Evolutionary conservation across 345 rosid genomes (phyloP), one percentile per base, ranked within the genome.

Genomic region (Xanthoceras sorbifolium): DNA sequence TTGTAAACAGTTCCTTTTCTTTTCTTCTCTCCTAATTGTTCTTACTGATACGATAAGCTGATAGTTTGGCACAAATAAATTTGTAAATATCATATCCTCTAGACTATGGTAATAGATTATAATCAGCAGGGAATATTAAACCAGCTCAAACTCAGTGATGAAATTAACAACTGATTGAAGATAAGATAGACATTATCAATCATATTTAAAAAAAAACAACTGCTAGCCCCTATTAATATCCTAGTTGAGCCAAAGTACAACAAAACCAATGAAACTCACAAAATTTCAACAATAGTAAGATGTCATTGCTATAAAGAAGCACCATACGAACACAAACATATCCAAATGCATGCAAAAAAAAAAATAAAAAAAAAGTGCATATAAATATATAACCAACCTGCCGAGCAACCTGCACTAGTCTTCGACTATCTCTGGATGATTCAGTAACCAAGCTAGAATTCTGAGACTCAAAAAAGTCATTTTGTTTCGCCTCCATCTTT

Each of bases 361-460:
- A 5, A 73, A 5, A 67, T 3, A 50, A 14, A 23, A 54, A 59
- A 44, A 40, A 63, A 54, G 38, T 54, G 40, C 25, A 54, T 38
- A 2, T 57, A 63, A 38, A 69, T 18, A 50, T 15, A 64, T 66
- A 71, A 82, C 87, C 63, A 80, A 88, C 97, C 97, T 93, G 88
- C 71, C 75, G 82, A 77, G 88, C 88, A 80, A 85, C 86, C 70
- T 86, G 89, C 25, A 84, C 87, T 36, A 85, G 75, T 59, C 86
- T 82, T 68, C 86, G 78, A 77, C 77, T 80, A 78, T 83, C 88
- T 65, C 81, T 59, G 76, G 91, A 79, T 67, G 93, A 86, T 84
- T 87, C 91, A 79, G 82, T 66, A 62, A 69, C 52, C 80, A 81
- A 82, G 82, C 77, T 67, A 65, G 90, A 73, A 75, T 84, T 80